Base-by-base conservation (phyloP, 352 stramenopile species). In the Globisporangium okanoganense region DNA sequence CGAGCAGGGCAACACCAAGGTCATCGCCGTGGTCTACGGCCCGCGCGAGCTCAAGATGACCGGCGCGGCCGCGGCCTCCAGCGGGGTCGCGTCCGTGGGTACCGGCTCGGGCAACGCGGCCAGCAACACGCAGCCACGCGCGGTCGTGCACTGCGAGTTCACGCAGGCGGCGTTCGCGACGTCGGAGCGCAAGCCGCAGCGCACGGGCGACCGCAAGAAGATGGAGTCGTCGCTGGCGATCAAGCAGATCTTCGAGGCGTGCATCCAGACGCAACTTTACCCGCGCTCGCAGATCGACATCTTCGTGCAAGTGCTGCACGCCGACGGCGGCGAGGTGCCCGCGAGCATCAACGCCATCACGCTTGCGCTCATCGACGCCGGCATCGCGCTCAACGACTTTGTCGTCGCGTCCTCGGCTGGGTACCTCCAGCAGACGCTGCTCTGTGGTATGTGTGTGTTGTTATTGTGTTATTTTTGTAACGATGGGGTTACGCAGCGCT, bases 231-330 rank as follows among this genome's bases (percentile, higher is more conserved):
- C 87, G 60, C 82, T 95, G 38, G 84, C 86, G 40, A 76, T 97
- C 51, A 94, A 97, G 71, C 85, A 97, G 72, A 95, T 96, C 50
- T 97, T 97, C 52, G 85, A 96, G 59, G 84, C 86, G 29, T 94
- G 86, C 48, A 89, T 97, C 58, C 87, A 95, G 75, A 96, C 88
- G 54, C 78, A 97, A 49, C 72, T 97, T 57, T 97, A 97, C 57
- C 87, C 90, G 54, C 79, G 86, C 20, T 96, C 90, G 52, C 89
- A 98, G 74, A 97, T 98, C 62, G 88, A 97, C 64, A 91, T 98
- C 25, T 96, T 96, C 35, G 82, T 97, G 36, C 91, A 97, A 62
- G 86, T 98, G 61, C 69, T 97, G 50, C 88, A 97, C 58, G 82
- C 88, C 5, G 92, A 98, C 62, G 92, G 92, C 35, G 86, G 90